Base-by-base conservation (phyloP, 805 yeast species). In the Gaillardinia entomophila region DNA sequence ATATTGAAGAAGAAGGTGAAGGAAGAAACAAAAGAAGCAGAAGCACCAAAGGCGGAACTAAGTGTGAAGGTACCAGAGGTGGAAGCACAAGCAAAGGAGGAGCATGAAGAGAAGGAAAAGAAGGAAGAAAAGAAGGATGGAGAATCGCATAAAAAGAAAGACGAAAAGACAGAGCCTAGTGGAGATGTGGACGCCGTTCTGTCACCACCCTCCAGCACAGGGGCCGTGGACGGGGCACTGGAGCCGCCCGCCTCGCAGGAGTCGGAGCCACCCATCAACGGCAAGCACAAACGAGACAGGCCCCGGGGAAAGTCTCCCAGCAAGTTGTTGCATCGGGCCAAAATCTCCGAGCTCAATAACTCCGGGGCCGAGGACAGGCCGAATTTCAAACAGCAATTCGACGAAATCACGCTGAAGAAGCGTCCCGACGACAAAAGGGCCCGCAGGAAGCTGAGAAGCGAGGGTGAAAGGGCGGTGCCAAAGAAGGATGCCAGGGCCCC, bases 1-100 rank as follows among this genome's bases (percentile, higher is more conserved):
- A 54, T 66, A 23, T 54, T 65, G 44, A 64, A 62, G 46, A 66
- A 66, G 48, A 62, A 59, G 26, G 26, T 29, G 7, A 20, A 27
- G 24, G 25, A 15, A 13, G 19, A 32, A 4, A 27, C 10, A 14
- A 27, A 27, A 18, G 16, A 4, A 11, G 13, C 16, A 4, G 31
- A 25, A 31, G 24, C 3, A 15, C 16, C 7, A 35, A 32, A 32
- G 17, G 35, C 19, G 6, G 35, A 32, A 22, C 30, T 32, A 6
- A 13, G 15, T 18, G 30, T 7, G 13, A 13, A 16, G 30, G 19
- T 16, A 27, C 14, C 8, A 10, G 28, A 26, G 28, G 30, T 6
- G 30, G 30, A 10, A 27, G 30, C 15, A 22, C 20, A 25, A 19
- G 20, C 11, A 1, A 24, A 23, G 15, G 23, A 31, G 4, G 17